These are phyloP conservation scores for Lactarius sanguifluus DNA, from an alignment of 768 basidiomycete genomes.

Conservation along the genomic window DNA sequence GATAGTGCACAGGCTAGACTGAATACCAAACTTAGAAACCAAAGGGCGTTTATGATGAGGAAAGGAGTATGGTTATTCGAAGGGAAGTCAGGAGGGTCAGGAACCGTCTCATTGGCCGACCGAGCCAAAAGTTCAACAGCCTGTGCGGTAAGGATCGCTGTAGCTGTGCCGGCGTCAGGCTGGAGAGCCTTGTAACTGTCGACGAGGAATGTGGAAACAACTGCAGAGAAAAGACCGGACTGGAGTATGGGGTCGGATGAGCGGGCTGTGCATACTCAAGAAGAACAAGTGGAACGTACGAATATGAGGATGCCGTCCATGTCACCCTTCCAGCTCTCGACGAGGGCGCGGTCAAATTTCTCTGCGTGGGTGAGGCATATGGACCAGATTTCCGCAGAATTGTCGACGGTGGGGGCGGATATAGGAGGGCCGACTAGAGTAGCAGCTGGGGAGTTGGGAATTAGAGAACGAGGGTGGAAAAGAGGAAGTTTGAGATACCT, in stretches of 20 bases:
- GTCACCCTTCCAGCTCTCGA: conserved; percentile 27
- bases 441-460: neutral
- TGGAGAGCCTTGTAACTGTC: conserved; percentile 21
- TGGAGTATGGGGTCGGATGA: neutral
- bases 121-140: neutral
- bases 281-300: conserved; percentile 10
- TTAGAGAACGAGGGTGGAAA: neutral
- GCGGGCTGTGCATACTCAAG: neutral
- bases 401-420: neutral
- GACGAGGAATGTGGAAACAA: conserved; percentile 24
- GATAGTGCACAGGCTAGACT: conserved; percentile 23
- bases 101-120: neutral
- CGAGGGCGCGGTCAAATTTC: conserved; percentile 21
- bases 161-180: conserved; percentile 2
- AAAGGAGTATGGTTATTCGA: neutral
- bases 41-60: conserved; percentile 24
- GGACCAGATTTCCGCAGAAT: conserved; percentile 21
- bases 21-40: conserved; percentile 28
- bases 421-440: neutral
- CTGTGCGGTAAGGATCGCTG: conserved; percentile 11
- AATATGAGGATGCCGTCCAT: conserved; percentile 31
- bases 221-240: conserved; percentile 29
- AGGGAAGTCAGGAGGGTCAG: neutral
- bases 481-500: neutral
- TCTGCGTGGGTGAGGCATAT: conserved; percentile 21